A percentile compares a stretch with the other conserved stretches of the same genome.
Evolutionary conservation across 176 grass and related monocot species (phyloP).

Genomic region (Pontederia crassipes): DNA sequence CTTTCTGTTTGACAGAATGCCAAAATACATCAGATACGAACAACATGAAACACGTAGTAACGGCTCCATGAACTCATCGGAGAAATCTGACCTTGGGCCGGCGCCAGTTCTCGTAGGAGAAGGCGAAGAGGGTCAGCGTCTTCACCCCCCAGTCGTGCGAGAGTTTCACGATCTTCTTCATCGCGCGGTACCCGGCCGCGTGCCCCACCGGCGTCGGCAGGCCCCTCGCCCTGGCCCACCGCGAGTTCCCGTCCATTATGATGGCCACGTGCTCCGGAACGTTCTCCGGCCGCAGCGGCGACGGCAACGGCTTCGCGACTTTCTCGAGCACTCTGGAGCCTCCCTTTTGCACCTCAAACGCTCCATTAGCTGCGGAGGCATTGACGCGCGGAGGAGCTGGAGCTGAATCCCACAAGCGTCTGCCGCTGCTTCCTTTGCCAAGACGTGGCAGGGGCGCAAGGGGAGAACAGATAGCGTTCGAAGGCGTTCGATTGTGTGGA

Average conservation of each 20-base stretch:
- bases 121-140: conserved; percentile 62
- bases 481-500: no score
- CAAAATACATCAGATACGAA: neutral
- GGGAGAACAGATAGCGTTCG: no score
- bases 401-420: no score
- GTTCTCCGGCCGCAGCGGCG: conserved; percentile 25
- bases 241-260: conserved; percentile 79
- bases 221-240: conserved; percentile 46
- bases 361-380: no score
- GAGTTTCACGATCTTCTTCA: conserved; percentile 39
- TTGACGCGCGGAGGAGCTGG: no score
- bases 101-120: conserved; percentile 74
- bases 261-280: conserved; percentile 61
- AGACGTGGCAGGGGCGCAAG: no score
- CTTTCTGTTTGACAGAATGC: conserved; percentile 21
- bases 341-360: neutral
- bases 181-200: conserved; percentile 43
- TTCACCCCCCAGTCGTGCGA: conserved; percentile 46
- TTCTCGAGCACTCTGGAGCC: neutral
- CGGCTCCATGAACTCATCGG: neutral
- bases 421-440: no score
- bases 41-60: no score
- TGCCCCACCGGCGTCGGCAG: conserved; percentile 46
- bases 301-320: conserved; percentile 9
- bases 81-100: conserved; percentile 35